A percentile compares a stretch with the other conserved stretches of the same genome.
Evolutionary conservation across 495 filamentous ascomycete species (phyloP).

Genomic region (Aspergillus mulundensis): DNA sequence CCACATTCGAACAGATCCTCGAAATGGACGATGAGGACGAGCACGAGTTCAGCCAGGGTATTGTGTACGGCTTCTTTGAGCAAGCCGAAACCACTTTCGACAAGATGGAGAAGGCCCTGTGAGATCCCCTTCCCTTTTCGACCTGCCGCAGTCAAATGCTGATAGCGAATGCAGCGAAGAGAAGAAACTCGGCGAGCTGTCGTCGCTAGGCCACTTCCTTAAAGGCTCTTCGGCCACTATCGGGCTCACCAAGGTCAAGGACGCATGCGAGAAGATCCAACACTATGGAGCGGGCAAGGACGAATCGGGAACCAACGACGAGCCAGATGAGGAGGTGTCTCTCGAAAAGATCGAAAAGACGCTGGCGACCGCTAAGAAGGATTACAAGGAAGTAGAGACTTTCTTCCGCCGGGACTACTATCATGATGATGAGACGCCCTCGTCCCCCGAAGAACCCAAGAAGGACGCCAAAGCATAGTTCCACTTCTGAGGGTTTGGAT

Average conservation of each 20-base stretch:
- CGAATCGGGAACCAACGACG: slow-evolving; percentile 62
- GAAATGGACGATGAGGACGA: slow-evolving; percentile 92
- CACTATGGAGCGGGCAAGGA: slow-evolving; percentile 79
- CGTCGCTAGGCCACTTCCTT: slow-evolving; percentile 85
- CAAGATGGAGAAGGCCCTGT: slow-evolving; percentile 82
- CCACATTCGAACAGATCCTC: slow-evolving; percentile 89
- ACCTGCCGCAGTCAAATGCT: too few relatives aligned
- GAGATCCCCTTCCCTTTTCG: slow-evolving; percentile 44
- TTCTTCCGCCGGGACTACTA: slow-evolving; percentile 71
- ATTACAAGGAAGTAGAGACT: slow-evolving; percentile 71
- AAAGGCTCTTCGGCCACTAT: slow-evolving; percentile 98
- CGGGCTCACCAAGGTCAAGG: slow-evolving; percentile 86
- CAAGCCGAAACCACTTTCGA: slow-evolving; percentile 83
- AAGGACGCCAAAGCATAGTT: not conserved
- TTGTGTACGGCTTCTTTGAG: slow-evolving; percentile 89
- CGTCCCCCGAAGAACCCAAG: slow-evolving; percentile 2
- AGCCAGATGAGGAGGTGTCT: slow-evolving; percentile 57
- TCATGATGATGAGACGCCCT: slow-evolving; percentile 30
- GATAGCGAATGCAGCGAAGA: slow-evolving; percentile 45
- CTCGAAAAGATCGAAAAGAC: slow-evolving; percentile 66
- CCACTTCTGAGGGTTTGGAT: slow-evolving; percentile 4
- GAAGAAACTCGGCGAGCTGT: slow-evolving; percentile 66
- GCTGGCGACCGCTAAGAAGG: slow-evolving; percentile 64
- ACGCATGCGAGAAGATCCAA: slow-evolving; percentile 94
- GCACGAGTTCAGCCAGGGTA: slow-evolving; percentile 72